These are phyloP conservation scores for Suhomyces choctaworum DNA, from an alignment of 1,139 yeast genomes.

Conservation along the genomic window DNA sequence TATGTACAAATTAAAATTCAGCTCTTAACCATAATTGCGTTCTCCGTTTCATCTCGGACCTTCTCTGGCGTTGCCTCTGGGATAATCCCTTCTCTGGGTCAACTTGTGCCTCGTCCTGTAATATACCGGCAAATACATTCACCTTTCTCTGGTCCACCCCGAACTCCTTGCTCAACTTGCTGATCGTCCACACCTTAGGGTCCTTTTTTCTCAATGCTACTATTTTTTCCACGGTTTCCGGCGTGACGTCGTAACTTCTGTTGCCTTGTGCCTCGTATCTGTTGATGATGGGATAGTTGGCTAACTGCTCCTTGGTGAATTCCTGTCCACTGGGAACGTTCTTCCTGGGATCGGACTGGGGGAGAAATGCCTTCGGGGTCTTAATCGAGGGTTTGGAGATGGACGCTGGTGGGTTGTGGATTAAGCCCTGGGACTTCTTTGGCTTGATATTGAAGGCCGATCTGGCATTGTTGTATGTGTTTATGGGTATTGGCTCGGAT, in stretches of 20 bases:
- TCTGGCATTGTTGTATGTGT: constrained; percentile 39
- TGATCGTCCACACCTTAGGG: constrained; percentile 67
- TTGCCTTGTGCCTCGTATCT: constrained; percentile 32
- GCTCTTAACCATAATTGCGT: constrained; percentile 64
- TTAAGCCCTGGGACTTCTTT: constrained; percentile 38
- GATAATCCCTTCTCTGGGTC: constrained; percentile 18
- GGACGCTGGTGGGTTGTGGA: constrained; percentile 40
- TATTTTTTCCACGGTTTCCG: constrained; percentile 62
- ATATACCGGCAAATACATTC: constrained; percentile 28
- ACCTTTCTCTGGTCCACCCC: constrained; percentile 31
- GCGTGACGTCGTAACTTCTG: constrained; percentile 60
- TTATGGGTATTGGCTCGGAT: constrained; percentile 38
- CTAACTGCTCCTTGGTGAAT: constrained; percentile 42
- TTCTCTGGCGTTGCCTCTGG: constrained; percentile 41
- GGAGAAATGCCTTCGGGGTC: constrained; percentile 77
- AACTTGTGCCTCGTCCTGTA: constrained; percentile 15
- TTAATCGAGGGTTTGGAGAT: constrained; percentile 21
- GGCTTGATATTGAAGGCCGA: constrained; percentile 50
- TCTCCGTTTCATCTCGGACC: constrained; percentile 48
- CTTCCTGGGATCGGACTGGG: constrained; percentile 60
- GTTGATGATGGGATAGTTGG: constrained; percentile 55
- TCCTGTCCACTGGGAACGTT: constrained; percentile 26
- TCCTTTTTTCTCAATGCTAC: constrained; percentile 59
- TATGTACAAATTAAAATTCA: constrained; percentile 29
- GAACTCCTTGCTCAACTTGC: constrained; percentile 65